Percentiles rank a stretch among this genome's conserved stretches.
Conservation (phyloP, 495 filamentous ascomycete genomes). For the Parathielavia hyrcaniae region DNA sequence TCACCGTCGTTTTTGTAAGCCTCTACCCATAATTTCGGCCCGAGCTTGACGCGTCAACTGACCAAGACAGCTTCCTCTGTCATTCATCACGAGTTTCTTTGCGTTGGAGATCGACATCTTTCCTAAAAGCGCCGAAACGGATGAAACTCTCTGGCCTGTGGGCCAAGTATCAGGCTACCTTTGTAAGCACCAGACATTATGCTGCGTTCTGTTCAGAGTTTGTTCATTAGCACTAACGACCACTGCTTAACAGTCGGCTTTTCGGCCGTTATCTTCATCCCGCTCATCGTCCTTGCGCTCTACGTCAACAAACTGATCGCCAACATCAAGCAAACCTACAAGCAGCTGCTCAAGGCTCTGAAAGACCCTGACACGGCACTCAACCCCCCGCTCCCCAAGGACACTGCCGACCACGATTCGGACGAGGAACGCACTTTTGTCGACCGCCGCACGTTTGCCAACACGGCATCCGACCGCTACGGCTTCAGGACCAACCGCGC, state of each 20-base stretch:
- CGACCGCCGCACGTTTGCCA: not conserved
- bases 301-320: conserved; percentile 19
- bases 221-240: not conserved
- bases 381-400: not conserved
- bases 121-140: conserved; percentile 11
- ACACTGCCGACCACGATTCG: conserved; percentile 12
- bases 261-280: conserved; percentile 15
- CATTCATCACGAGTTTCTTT: conserved; percentile 23
- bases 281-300: conserved; percentile 17
- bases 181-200: conserved; percentile 7
- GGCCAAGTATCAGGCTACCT: conserved; percentile 6
- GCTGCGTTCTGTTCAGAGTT: no score
- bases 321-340: conserved; percentile 7
- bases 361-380: conserved; percentile 1
- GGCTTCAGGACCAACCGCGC: not conserved
- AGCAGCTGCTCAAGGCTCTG: conserved; percentile 6
- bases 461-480: not conserved
- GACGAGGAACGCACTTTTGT: conserved; percentile 12
- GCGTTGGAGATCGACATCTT: conserved; percentile 13
- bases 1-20: conserved; percentile 23
- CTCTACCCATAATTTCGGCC: no score
- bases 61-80: conserved; percentile 18
- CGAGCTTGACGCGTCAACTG: not conserved
- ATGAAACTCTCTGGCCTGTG: conserved; percentile 11
- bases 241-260: conserved; percentile 14